Conservation (phyloP, 1,284 basidiomycete genomes). For the Ceratobasidium sp. region DNA sequence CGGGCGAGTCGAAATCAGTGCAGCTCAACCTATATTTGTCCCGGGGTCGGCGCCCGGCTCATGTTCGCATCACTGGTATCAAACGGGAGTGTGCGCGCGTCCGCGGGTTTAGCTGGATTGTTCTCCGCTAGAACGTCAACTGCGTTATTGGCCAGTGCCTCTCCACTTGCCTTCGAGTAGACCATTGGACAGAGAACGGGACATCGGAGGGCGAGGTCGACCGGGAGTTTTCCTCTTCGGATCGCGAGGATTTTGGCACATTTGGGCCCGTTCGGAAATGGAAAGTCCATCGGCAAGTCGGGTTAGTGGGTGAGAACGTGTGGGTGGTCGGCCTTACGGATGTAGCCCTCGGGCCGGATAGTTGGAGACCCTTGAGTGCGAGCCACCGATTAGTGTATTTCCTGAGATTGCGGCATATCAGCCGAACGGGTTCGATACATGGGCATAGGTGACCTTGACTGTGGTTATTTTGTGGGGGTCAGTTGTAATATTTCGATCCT, state of each 20-base stretch:
- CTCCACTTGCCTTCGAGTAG: constrained; percentile 30
- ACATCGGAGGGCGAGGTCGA: constrained; percentile 36
- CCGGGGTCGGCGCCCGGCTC: constrained; percentile 28
- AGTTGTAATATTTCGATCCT: too few relatives aligned
- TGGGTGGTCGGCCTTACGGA: too few relatives aligned
- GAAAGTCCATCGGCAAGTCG: neutral
- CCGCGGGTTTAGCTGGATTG: constrained; percentile 23
- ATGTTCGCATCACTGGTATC: constrained; percentile 2
- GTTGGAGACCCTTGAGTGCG: constrained; percentile 90
- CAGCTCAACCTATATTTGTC: neutral
- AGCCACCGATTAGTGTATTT: constrained; percentile 87
- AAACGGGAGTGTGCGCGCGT: neutral
- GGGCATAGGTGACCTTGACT: constrained; percentile 53
- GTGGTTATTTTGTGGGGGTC: neutral
- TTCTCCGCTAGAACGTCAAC: constrained; percentile 26
- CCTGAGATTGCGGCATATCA: constrained; percentile 91
- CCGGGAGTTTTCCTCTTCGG: constrained; percentile 32
- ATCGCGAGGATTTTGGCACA: constrained; percentile 37
- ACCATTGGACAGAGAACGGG: constrained; percentile 11
- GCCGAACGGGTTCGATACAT: constrained; percentile 83
- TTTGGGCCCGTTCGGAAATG: constrained; percentile 22
- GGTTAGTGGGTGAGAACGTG: neutral
- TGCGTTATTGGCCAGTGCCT: constrained; percentile 32
- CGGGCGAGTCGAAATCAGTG: constrained; percentile 42
- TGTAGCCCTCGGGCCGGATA: too few relatives aligned